Conservation (phyloP, 2,329 filamentous ascomycete genomes). For the Coniochaeta sp. region DNA sequence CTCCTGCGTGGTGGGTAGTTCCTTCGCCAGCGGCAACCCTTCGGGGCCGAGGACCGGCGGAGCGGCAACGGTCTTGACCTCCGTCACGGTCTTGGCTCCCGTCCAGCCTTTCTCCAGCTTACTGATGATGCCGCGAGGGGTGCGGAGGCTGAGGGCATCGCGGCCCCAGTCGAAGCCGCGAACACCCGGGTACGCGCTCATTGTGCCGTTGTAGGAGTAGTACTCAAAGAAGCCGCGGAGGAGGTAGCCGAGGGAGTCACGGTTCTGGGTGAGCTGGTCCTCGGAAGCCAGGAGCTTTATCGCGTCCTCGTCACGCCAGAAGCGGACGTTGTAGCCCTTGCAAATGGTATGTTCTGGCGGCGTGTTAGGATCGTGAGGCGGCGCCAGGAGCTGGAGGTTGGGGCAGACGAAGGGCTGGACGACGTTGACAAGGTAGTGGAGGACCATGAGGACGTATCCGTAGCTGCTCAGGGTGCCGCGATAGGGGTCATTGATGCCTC, state of each 20-base stretch:
- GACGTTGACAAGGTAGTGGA: conserved; percentile 84
- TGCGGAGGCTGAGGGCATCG: conserved; percentile 73
- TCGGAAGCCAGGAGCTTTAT: conserved; percentile 54
- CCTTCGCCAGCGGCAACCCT: not conserved
- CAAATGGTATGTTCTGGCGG: conserved; percentile 37
- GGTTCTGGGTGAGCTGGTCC: conserved; percentile 59
- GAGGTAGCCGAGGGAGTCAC: conserved; percentile 61
- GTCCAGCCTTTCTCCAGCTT: conserved; percentile 84
- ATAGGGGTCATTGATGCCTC: conserved; percentile 82
- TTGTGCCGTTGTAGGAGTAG: conserved; percentile 56
- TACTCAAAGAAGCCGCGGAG: conserved; percentile 85
- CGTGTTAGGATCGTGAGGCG: conserved; percentile 29
- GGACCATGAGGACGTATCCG: conserved; percentile 85
- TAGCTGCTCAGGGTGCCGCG: conserved; percentile 83
- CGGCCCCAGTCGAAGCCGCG: conserved; percentile 73
- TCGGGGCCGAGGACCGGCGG: conserved; percentile 6
- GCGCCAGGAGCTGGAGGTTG: conserved; percentile 63
- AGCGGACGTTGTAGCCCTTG: conserved; percentile 64
- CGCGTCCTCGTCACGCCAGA: conserved; percentile 68
- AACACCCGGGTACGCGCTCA: conserved; percentile 34
- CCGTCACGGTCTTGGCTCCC: conserved; percentile 64
- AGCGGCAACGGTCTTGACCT: conserved; percentile 23
- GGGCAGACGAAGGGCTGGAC: conserved; percentile 74
- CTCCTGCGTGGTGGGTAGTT: conserved; percentile 25
- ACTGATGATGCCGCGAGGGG: conserved; percentile 58